Evolutionary conservation across 306 rosid species (phyloP).

Genomic region (Inga laurina): DNA sequence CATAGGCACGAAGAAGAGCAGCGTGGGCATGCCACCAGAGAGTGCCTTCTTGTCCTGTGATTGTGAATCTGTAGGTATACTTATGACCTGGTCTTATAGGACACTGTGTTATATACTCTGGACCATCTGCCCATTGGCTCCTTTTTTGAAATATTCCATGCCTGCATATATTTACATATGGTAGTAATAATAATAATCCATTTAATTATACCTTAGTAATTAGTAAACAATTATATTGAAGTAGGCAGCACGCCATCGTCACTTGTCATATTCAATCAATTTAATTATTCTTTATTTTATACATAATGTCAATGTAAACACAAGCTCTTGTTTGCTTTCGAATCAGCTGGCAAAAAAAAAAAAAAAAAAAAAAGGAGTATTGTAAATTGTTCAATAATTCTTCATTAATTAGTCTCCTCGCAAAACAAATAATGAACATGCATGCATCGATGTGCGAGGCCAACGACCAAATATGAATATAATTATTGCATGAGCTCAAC

Average conservation of each 20-base stretch:
- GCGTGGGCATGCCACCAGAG: conserved; percentile 85
- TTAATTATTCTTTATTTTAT: neutral
- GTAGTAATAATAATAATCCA: neutral
- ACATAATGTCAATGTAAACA: neutral
- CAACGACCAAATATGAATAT: neutral
- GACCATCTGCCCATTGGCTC: conserved; percentile 82
- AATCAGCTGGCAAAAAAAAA: neutral
- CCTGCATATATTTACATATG: conserved; percentile 36
- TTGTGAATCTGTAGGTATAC: conserved; percentile 51
- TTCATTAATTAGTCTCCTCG: neutral
- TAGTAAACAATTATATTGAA: neutral
- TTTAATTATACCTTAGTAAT: neutral
- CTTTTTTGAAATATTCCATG: conserved; percentile 64
- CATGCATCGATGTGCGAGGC: neutral
- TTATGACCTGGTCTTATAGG: conserved; percentile 50
- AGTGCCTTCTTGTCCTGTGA: conserved; percentile 73
- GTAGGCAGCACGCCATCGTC: neutral
- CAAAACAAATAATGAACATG: neutral
- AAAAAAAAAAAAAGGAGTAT: too few species aligned
- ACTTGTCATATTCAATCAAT: neutral
- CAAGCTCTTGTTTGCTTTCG: neutral
- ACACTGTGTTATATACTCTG: conserved; percentile 69
- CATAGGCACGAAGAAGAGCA: conserved; percentile 60
- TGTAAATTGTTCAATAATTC: neutral
- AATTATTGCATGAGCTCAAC: neutral